Conservation (phyloP, 139 green algal species). For the Edaphochlamys debaryana region DNA sequence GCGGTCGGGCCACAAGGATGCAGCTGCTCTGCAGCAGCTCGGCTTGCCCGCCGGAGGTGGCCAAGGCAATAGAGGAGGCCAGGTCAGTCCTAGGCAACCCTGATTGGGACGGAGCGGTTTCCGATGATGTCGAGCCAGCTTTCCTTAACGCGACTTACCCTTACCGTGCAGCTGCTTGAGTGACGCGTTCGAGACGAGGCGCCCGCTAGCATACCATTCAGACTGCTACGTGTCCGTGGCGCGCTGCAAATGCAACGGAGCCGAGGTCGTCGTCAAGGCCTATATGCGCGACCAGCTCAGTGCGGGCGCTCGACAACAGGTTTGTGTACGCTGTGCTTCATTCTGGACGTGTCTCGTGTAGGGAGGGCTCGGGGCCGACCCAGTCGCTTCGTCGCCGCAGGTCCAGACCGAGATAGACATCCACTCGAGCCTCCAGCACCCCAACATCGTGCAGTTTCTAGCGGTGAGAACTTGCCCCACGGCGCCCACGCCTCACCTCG, state of each 20-base stretch:
- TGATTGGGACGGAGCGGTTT: no score
- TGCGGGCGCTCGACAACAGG: conserved; percentile 21
- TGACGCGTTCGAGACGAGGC: conserved; percentile 35
- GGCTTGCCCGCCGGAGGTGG: conserved; percentile 11
- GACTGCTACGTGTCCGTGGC: conserved; percentile 45
- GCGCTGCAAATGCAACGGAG: conserved; percentile 3
- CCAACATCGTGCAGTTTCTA: conserved; percentile 36
- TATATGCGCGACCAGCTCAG: conserved; percentile 21
- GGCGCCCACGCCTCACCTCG: no score
- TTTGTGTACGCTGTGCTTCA: no score
- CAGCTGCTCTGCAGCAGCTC: conserved; percentile 36
- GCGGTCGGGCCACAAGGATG: background rate
- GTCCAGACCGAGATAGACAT: conserved; percentile 47
- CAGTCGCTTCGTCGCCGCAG: no score
- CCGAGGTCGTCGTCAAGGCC: conserved; percentile 31
- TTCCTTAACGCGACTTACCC: no score
- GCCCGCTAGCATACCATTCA: conserved; percentile 33
- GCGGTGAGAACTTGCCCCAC: no score
- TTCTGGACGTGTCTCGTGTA: no score
- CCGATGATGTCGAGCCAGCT: no score
- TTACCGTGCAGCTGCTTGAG: conserved; percentile 24
- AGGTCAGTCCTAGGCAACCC: background rate
- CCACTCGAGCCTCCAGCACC: conserved; percentile 23
- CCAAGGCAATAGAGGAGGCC: conserved; percentile 13
- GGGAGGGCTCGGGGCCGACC: no score